phyloP scores from a whole-genome alignment of 2,329 filamentous ascomycete species.

The Beauveria medogensis region DNA sequence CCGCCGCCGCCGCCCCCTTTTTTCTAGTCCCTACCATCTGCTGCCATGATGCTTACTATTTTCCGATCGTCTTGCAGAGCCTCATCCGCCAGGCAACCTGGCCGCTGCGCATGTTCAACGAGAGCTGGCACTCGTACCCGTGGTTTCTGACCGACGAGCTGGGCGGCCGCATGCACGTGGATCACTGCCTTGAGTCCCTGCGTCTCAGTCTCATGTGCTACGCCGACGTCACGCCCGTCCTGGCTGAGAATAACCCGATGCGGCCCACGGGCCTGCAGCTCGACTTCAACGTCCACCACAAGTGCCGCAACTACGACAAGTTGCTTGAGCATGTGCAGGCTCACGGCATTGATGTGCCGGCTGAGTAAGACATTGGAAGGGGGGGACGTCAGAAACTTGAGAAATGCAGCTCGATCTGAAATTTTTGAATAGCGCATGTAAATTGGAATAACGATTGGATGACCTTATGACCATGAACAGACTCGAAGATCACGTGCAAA shows the following conservation, averaged over 20 bases:
- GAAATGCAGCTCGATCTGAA: not conserved
- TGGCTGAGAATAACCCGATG: not conserved
- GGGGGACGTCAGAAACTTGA: no score
- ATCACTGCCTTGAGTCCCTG: slow-evolving; percentile 15
- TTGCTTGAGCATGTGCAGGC: slow-evolving; percentile 10
- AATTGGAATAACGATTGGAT: not conserved
- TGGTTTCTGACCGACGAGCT: slow-evolving; percentile 10
- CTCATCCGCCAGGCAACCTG: slow-evolving; percentile 12
- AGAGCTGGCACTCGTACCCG: slow-evolving; percentile 13
- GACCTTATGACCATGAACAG: not conserved
- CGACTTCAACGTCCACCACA: slow-evolving; percentile 15
- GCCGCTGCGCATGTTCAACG: slow-evolving; percentile 10
- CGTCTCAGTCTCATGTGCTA: slow-evolving; percentile 15
- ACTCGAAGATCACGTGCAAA: not conserved
- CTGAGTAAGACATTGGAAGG: not conserved
- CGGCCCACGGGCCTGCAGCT: not conserved
- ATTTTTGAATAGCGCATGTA: not conserved
- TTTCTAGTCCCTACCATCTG: not conserved
- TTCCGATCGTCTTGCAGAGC: not conserved
- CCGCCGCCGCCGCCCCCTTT: no score
- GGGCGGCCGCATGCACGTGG: slow-evolving; percentile 13
- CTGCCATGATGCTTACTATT: not conserved
- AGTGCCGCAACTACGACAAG: slow-evolving; percentile 14
- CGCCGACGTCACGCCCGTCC: slow-evolving; percentile 14
- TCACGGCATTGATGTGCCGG: slow-evolving; percentile 6